phyloP scores from a whole-genome alignment of 768 basidiomycete genomes.

The Antrodiella citrinella region DNA sequence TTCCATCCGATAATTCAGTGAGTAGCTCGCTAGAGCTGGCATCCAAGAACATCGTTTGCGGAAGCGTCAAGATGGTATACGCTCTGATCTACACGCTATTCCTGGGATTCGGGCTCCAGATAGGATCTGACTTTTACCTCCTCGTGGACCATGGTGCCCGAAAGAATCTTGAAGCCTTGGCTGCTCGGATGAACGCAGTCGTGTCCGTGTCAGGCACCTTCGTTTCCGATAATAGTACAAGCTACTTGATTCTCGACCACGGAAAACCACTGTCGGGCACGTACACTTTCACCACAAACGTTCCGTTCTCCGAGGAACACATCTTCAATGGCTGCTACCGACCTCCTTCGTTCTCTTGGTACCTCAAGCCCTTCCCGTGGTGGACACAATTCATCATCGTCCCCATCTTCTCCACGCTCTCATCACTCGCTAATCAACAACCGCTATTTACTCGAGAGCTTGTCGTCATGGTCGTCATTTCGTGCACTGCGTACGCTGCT shows the following conservation, averaged over 20 bases:
- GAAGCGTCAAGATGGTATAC: slow-evolving; percentile 80
- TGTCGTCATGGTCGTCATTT: slow-evolving; percentile 76
- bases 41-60: slow-evolving; percentile 74
- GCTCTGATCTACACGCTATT: slow-evolving; percentile 78
- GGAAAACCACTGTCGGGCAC: slow-evolving; percentile 42
- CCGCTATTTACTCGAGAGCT: slow-evolving; percentile 63
- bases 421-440: slow-evolving; percentile 69
- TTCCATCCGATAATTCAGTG: slow-evolving; percentile 37
- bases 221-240: slow-evolving; percentile 42
- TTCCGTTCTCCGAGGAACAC: slow-evolving; percentile 36
- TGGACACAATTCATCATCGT: slow-evolving; percentile 72
- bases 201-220: slow-evolving; percentile 56
- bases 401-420: slow-evolving; percentile 59
- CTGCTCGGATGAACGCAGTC: slow-evolving; percentile 39
- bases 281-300: slow-evolving; percentile 55
- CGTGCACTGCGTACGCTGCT: slow-evolving; percentile 66
- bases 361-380: slow-evolving; percentile 65
- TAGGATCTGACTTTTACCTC: slow-evolving; percentile 73
- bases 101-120: slow-evolving; percentile 74
- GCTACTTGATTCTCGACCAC: slow-evolving; percentile 29
- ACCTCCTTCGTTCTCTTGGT: slow-evolving; percentile 59
- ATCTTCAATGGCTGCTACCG: slow-evolving; percentile 61
- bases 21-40: slow-evolving; percentile 76
- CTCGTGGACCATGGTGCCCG: slow-evolving; percentile 54
- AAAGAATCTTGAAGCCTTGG: slow-evolving; percentile 41